A percentile compares a stretch with the other conserved stretches of the same genome.
Conservation (phyloP, 176 grass and related monocot genomes). For the Musa troglodytarum region DNA sequence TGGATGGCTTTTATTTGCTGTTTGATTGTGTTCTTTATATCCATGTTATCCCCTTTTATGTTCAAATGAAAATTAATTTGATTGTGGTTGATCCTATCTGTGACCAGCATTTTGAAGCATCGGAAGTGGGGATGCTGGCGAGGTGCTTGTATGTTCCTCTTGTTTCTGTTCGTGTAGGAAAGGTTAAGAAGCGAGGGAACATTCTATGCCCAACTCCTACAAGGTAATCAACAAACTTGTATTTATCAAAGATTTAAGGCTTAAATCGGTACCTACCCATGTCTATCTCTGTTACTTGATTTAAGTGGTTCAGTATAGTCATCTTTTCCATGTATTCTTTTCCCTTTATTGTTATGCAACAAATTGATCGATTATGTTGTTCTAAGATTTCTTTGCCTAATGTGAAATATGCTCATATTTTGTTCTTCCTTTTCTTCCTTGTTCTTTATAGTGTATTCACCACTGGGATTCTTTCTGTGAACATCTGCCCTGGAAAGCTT, state of each 20-base stretch:
- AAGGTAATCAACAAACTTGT: conserved; percentile 34
- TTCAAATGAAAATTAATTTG: background rate
- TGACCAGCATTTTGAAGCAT: conserved; percentile 64
- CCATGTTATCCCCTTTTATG: background rate
- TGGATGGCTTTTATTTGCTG: background rate
- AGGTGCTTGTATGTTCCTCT: conserved; percentile 85
- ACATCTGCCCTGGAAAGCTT: background rate
- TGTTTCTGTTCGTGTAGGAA: conserved; percentile 80
- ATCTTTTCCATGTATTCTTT: background rate
- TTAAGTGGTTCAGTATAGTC: background rate
- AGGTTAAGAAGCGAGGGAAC: conserved; percentile 38
- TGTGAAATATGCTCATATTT: background rate
- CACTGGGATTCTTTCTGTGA: background rate
- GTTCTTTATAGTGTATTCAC: background rate
- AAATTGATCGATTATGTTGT: background rate
- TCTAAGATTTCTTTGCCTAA: background rate
- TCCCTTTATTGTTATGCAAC: background rate
- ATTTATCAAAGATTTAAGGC: background rate
- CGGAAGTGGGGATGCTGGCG: conserved; percentile 60
- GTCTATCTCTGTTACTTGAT: too few relatives aligned
- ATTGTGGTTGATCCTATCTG: background rate
- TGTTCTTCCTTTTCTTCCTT: background rate
- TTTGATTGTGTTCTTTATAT: background rate
- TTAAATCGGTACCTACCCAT: too few relatives aligned
- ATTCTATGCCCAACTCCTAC: conserved; percentile 60